Conservation (phyloP, 306 rosid genomes). For the Prunus armeniaca region DNA sequence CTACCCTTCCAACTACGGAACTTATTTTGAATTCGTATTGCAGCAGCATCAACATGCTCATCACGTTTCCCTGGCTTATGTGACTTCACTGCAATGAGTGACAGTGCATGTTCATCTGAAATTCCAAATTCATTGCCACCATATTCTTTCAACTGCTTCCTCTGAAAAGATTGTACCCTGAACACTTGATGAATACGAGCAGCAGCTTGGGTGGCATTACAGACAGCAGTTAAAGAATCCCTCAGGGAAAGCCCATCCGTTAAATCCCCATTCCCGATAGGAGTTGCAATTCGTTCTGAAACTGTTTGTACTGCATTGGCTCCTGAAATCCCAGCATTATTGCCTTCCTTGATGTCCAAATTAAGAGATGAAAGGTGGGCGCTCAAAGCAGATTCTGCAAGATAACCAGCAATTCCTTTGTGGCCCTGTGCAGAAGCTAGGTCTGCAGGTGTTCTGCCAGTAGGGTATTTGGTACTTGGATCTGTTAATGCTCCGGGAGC, state of each 20-base stretch:
- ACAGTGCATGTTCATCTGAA: conserved; percentile 55
- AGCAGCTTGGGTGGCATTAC: conserved; percentile 81
- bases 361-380: conserved; percentile 56
- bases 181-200: conserved; percentile 83
- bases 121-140: conserved; percentile 46
- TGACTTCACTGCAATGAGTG: conserved; percentile 44
- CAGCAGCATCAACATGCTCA: conserved; percentile 68
- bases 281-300: conserved; percentile 34
- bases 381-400: conserved; percentile 62
- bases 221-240: conserved; percentile 79
- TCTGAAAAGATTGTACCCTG: conserved; percentile 80
- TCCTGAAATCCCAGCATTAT: conserved; percentile 37
- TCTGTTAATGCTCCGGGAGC: conserved; percentile 74
- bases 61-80: conserved; percentile 40
- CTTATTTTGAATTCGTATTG: conserved; percentile 70
- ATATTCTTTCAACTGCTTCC: conserved; percentile 59
- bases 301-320: conserved; percentile 42
- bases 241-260: conserved; percentile 58
- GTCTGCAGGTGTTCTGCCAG: conserved; percentile 82
- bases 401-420: conserved; percentile 93
- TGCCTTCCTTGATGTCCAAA: conserved; percentile 41
- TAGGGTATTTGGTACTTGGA: conserved; percentile 58
- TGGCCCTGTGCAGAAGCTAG: conserved; percentile 77
- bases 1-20: conserved; percentile 82
- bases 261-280: conserved; percentile 24